Percentiles rank a stretch among this genome's conserved stretches.
Evolutionary conservation across 306 rosid species (phyloP).

Genomic region (Citrullus amarus): DNA sequence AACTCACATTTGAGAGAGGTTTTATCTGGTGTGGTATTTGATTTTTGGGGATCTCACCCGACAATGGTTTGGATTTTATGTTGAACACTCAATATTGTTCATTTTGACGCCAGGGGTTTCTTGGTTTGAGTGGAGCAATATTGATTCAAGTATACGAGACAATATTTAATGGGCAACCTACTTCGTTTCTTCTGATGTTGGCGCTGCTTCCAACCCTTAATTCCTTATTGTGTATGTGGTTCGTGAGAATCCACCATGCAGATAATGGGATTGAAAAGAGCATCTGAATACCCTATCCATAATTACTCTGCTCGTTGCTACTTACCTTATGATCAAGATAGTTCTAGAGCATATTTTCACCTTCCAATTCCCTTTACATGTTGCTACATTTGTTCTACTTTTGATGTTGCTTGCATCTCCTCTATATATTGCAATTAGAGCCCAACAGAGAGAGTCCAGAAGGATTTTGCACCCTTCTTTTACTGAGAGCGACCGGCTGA

Average conservation of each 20-base stretch:
- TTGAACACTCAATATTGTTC: not conserved
- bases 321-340: constrained; percentile 55
- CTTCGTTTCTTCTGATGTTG: constrained; percentile 57
- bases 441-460: constrained; percentile 27
- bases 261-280: constrained; percentile 29
- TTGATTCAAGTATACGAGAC: constrained; percentile 57
- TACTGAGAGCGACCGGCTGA: constrained; percentile 7
- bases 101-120: constrained; percentile 53
- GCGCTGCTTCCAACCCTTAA: constrained; percentile 54
- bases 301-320: constrained; percentile 40
- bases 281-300: constrained; percentile 52
- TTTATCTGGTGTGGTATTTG: not conserved
- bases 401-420: constrained; percentile 49
- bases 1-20: not conserved
- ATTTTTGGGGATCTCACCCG: not conserved
- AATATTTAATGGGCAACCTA: constrained; percentile 42
- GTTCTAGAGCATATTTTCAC: constrained; percentile 33
- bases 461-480: not conserved
- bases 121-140: constrained; percentile 94
- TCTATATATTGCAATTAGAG: constrained; percentile 45
- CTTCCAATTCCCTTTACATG: constrained; percentile 36
- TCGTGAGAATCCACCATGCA: constrained; percentile 51
- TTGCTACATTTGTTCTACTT: constrained; percentile 29
- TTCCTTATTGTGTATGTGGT: constrained; percentile 39
- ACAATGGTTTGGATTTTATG: not conserved